Conservation (phyloP, 2,329 filamentous ascomycete genomes). For the Leptoxyphium fumago region DNA sequence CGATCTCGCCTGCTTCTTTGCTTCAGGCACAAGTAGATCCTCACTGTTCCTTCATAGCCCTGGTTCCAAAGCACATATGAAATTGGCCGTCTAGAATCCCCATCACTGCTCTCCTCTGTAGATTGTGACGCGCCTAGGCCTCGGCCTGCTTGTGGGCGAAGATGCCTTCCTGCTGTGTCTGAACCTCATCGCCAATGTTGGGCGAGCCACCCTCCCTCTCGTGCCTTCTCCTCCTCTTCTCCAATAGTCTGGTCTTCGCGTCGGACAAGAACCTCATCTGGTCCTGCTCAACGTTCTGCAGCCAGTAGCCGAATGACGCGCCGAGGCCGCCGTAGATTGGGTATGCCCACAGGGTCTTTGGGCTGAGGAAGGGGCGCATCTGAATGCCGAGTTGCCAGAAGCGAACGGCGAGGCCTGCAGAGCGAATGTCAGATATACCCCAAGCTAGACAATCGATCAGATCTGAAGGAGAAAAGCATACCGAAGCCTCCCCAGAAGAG, state of each 20-base stretch:
- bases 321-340: constrained; percentile 75
- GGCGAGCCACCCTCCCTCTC: constrained; percentile 39
- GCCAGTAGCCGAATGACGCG: constrained; percentile 92
- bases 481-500: constrained; percentile 87
- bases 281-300: constrained; percentile 74
- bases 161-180: constrained; percentile 19
- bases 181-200: constrained; percentile 15
- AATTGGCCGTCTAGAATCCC: too few relatives aligned
- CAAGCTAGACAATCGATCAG: neutral
- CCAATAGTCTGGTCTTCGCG: constrained; percentile 65
- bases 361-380: constrained; percentile 88
- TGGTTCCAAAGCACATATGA: too few relatives aligned
- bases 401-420: constrained; percentile 70
- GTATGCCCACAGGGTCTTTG: constrained; percentile 75
- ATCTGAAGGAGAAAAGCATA: constrained; percentile 27
- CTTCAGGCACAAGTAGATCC: too few relatives aligned
- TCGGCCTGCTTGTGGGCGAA: constrained; percentile 8
- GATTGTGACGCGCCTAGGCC: neutral
- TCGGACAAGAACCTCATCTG: constrained; percentile 65
- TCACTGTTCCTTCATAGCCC: too few relatives aligned
- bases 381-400: constrained; percentile 97
- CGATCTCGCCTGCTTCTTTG: too few relatives aligned
- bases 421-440: constrained; percentile 6
- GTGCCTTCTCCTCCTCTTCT: constrained; percentile 74
- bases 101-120: too few relatives aligned